Evolutionary conservation across 331 rosid genomes (phyloP).

Genomic region (Malus hybrid): DNA sequence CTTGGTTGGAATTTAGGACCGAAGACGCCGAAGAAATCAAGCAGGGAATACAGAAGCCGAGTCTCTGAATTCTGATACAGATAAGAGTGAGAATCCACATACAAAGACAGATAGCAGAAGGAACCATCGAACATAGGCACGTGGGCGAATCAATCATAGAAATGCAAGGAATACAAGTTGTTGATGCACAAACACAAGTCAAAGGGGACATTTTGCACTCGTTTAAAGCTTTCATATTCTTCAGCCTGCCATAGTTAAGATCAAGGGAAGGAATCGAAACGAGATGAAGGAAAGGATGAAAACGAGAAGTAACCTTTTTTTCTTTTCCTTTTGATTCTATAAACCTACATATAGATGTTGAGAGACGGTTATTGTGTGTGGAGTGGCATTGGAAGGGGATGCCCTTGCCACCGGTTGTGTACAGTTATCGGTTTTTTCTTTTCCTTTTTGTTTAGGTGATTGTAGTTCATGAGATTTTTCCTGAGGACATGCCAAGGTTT

Average conservation of each 20-base stretch:
- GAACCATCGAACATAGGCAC: constrained; percentile 30
- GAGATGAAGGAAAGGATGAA: neutral
- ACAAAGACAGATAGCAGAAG: constrained; percentile 33
- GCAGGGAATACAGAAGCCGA: constrained; percentile 31
- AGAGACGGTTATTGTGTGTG: constrained; percentile 34
- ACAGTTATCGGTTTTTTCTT: constrained; percentile 26
- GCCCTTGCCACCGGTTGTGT: constrained; percentile 35
- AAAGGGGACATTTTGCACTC: constrained; percentile 29
- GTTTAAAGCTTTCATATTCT: constrained; percentile 25
- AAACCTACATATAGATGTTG: constrained; percentile 37
- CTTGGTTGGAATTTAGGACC: constrained; percentile 38
- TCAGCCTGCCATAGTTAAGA: constrained; percentile 31
- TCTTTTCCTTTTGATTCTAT: constrained; percentile 19
- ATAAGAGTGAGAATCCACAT: constrained; percentile 43
- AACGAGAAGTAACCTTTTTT: constrained; percentile 18
- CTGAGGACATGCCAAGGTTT: neutral
- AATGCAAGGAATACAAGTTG: neutral
- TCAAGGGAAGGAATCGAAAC: constrained; percentile 8
- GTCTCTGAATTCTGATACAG: constrained; percentile 40
- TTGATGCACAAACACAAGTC: constrained; percentile 6
- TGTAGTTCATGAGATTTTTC: constrained; percentile 8
- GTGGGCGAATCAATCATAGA: constrained; percentile 4
- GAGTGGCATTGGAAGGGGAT: constrained; percentile 25
- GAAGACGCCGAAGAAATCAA: constrained; percentile 51
- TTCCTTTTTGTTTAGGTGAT: neutral